These are phyloP conservation scores for Chaetomium fimeti DNA, from an alignment of 495 filamentous ascomycete genomes.

Conservation along the genomic window DNA sequence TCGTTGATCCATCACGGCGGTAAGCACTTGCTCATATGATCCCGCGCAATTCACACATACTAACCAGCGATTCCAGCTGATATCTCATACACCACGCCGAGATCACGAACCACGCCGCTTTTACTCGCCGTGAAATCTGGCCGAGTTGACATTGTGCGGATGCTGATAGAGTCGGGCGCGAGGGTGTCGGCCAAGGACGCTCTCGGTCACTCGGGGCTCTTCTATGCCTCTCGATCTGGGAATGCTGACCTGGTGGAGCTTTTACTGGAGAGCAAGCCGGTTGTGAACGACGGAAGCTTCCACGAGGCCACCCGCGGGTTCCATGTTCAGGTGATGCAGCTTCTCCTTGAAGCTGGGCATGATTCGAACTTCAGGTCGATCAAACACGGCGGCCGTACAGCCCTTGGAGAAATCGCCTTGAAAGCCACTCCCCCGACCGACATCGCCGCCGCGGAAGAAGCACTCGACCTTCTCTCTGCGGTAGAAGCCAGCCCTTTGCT, in stretches of 20 bases:
- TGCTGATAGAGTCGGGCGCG: conserved; percentile 40
- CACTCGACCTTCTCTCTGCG: conserved; percentile 38
- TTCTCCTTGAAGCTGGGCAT: conserved; percentile 42
- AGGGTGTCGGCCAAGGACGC: conserved; percentile 41
- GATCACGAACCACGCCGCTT: conserved; percentile 41
- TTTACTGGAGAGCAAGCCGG: conserved; percentile 24
- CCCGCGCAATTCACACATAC: background rate
- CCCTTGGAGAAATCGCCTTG: conserved; percentile 46
- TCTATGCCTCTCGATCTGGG: conserved; percentile 37
- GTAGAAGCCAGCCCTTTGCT: conserved; percentile 42
- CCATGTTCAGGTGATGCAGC: conserved; percentile 38
- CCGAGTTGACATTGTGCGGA: conserved; percentile 37
- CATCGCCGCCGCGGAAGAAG: conserved; percentile 34
- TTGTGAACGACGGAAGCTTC: conserved; percentile 44
- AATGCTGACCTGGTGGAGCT: conserved; percentile 26
- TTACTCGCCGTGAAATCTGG: conserved; percentile 40
- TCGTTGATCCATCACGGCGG: conserved; percentile 41
- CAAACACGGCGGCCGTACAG: conserved; percentile 43
- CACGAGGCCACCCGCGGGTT: conserved; percentile 46
- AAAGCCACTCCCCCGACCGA: conserved; percentile 34
- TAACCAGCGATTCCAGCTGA: conserved; percentile 36
- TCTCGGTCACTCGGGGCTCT: conserved; percentile 42
- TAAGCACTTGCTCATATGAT: conserved; percentile 22
- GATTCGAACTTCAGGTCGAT: conserved; percentile 45
- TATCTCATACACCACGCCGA: conserved; percentile 40